phyloP scores from a whole-genome alignment of 1,284 basidiomycete species.

The Trichosporon ovoides region DNA sequence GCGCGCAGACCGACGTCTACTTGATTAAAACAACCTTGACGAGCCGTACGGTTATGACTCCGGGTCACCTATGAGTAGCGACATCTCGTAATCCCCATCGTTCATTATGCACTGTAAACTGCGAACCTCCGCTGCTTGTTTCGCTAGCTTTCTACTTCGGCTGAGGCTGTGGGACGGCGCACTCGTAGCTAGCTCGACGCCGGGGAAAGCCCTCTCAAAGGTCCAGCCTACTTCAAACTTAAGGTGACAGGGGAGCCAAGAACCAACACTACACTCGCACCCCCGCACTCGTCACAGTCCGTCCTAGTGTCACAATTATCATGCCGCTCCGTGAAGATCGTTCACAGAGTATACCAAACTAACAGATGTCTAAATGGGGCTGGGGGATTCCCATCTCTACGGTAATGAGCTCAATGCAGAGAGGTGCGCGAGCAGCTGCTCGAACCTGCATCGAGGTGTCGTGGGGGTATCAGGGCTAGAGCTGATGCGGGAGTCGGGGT shows the following conservation, averaged over 20 bases:
- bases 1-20: slow-evolving; percentile 32
- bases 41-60: slow-evolving; percentile 36
- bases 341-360: background rate
- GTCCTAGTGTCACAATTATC: slow-evolving; percentile 5
- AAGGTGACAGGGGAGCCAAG: too few species aligned
- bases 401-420: background rate
- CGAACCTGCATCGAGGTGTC: background rate
- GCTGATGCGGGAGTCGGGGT: background rate
- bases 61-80: slow-evolving; percentile 43
- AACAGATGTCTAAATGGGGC: slow-evolving; percentile 1
- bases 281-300: too few species aligned
- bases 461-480: background rate
- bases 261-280: too few species aligned
- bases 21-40: slow-evolving; percentile 41
- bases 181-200: too few species aligned
- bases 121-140: too few species aligned
- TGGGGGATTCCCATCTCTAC: background rate
- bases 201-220: too few species aligned
- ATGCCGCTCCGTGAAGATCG: background rate
- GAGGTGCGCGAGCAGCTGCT: background rate
- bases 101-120: too few species aligned
- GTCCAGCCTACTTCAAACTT: too few species aligned
- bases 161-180: too few species aligned
- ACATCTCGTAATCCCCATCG: slow-evolving; percentile 21
- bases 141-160: too few species aligned